These are phyloP conservation scores for Rhizopogon sp. DNA, from an alignment of 768 basidiomycete species.

Conservation along the genomic window DNA sequence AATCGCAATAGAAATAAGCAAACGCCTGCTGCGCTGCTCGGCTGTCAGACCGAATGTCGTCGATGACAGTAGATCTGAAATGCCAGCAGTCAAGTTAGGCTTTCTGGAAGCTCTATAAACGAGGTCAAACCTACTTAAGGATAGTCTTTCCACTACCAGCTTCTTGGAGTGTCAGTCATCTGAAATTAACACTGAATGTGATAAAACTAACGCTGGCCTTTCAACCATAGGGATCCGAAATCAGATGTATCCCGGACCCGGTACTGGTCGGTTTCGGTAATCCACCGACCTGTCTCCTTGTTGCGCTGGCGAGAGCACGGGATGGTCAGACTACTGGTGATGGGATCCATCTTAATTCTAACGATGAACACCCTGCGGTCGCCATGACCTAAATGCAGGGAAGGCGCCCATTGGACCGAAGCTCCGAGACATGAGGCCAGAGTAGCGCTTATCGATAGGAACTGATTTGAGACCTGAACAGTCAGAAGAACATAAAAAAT, in stretches of 20 bases:
- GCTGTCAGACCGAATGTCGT: neutral
- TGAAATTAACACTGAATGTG: neutral
- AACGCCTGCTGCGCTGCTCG: constrained; percentile 1
- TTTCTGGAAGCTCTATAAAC: neutral
- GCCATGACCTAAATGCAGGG: neutral
- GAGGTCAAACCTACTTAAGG: neutral
- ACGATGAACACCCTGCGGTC: neutral
- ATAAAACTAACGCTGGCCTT: neutral
- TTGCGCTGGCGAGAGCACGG: neutral
- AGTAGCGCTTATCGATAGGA: too few relatives aligned
- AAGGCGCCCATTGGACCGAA: neutral
- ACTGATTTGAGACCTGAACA: too few relatives aligned
- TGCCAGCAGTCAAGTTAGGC: neutral
- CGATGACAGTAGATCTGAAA: constrained; percentile 11
- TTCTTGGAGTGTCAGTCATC: neutral
- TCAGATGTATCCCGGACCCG: neutral
- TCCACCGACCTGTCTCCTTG: neutral
- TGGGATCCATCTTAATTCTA: neutral
- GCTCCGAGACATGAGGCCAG: too few relatives aligned
- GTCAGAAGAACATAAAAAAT: too few relatives aligned
- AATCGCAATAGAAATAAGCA: constrained; percentile 17
- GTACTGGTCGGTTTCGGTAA: neutral
- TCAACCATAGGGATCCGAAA: neutral
- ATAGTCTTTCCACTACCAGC: neutral
- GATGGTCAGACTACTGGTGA: neutral